Percentiles rank a stretch among this genome's conserved stretches.
Evolutionary conservation across 371 early-diverging fungal species (phyloP).

Genomic region (Apophysomyces sp.): DNA sequence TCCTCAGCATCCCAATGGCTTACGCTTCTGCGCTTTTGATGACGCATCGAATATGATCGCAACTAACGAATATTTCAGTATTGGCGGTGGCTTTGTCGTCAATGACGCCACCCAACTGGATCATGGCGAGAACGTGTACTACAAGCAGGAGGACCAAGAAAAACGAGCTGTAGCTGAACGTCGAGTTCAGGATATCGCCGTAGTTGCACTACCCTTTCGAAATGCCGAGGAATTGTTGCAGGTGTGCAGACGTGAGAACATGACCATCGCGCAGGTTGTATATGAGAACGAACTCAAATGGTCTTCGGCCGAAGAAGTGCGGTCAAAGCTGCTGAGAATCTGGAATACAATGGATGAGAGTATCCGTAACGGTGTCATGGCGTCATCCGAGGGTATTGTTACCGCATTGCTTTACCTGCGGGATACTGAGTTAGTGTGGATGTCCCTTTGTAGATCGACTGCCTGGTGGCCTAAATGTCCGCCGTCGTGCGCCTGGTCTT

Average conservation of each 20-base stretch:
- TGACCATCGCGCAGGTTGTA: slow-evolving; percentile 95
- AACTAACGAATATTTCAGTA: slow-evolving; percentile 93
- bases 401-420: background rate
- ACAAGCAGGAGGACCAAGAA: slow-evolving; percentile 52
- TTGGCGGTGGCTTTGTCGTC: slow-evolving; percentile 96
- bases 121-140: slow-evolving; percentile 88
- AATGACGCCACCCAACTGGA: slow-evolving; percentile 83
- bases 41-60: slow-evolving; percentile 77
- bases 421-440: background rate
- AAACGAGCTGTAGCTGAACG: slow-evolving; percentile 33
- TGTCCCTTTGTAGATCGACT: slow-evolving; percentile 40
- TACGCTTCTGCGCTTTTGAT: slow-evolving; percentile 90
- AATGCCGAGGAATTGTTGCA: slow-evolving; percentile 78
- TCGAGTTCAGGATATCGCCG: slow-evolving; percentile 68
- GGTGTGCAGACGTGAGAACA: slow-evolving; percentile 79
- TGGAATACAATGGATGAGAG: slow-evolving; percentile 95
- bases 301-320: slow-evolving; percentile 80
- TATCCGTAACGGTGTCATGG: slow-evolving; percentile 75
- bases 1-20: slow-evolving; percentile 95
- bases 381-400: slow-evolving; percentile 31
- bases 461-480: slow-evolving; percentile 83
- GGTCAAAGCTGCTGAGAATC: slow-evolving; percentile 68
- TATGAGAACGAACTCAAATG: slow-evolving; percentile 92
- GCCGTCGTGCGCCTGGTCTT: slow-evolving; percentile 86
- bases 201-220: slow-evolving; percentile 84